Conservation (phyloP, 2,329 filamentous ascomycete species). For the Tolypocladium sp. region DNA sequence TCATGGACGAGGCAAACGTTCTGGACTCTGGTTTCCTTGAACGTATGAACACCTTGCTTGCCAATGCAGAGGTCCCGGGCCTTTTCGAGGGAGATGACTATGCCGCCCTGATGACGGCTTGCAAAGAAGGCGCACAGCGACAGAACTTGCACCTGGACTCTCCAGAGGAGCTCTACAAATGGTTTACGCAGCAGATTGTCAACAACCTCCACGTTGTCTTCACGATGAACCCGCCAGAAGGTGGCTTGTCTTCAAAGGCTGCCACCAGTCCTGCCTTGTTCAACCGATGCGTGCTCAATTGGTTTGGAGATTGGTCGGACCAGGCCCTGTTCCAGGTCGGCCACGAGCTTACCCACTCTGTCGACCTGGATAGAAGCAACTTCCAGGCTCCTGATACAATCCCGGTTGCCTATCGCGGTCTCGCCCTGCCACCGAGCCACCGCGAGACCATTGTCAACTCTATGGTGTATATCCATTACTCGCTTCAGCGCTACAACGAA, state of each 20-base stretch:
- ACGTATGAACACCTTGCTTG: constrained; percentile 96
- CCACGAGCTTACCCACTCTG: constrained; percentile 88
- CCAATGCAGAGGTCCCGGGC: constrained; percentile 98
- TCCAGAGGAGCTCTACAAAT: constrained; percentile 99
- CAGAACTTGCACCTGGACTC: constrained; percentile 94
- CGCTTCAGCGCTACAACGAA: constrained; percentile 79
- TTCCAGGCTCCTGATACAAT: constrained; percentile 85
- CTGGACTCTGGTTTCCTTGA: constrained; percentile 97
- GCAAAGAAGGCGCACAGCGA: constrained; percentile 94
- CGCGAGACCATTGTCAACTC: constrained; percentile 90
- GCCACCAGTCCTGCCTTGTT: constrained; percentile 96
- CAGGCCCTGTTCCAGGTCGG: constrained; percentile 97
- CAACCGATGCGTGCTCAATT: constrained; percentile 99
- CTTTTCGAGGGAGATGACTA: constrained; percentile 99
- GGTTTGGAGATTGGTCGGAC: constrained; percentile 99
- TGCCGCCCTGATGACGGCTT: constrained; percentile 96
- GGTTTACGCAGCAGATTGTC: constrained; percentile 99
- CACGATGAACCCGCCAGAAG: constrained; percentile 98
- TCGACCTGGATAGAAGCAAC: constrained; percentile 83
- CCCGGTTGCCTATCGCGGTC: constrained; percentile 81
- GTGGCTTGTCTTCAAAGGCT: constrained; percentile 88
- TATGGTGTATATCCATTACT: constrained; percentile 99
- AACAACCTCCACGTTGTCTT: constrained; percentile 99
- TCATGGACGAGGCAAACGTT: constrained; percentile 99
- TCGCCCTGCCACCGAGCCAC: constrained; percentile 78